Evolutionary conservation across 805 yeast genomes (phyloP).

Genomic region (Saturnispora hagleri): DNA sequence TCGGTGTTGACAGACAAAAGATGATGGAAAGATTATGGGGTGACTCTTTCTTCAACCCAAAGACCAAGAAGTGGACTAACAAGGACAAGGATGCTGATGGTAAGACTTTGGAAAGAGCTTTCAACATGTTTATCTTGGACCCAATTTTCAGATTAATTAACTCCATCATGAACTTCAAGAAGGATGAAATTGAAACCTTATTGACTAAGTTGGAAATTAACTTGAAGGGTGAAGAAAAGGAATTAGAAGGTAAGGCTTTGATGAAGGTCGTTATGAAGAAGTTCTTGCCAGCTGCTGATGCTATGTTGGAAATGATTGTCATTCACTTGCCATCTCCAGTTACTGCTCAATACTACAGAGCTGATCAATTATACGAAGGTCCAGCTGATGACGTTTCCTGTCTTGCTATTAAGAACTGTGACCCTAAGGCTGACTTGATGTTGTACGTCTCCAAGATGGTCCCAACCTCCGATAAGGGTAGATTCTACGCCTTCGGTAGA

Average conservation of each 20-base stretch:
- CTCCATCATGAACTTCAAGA: slow-evolving; percentile 98
- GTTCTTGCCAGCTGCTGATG: slow-evolving; percentile 99
- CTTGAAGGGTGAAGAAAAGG: slow-evolving; percentile 96
- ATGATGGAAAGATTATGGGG: slow-evolving; percentile 99
- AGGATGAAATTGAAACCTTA: slow-evolving; percentile 88
- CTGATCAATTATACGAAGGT: slow-evolving; percentile 98
- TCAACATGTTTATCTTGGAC: slow-evolving; percentile 98
- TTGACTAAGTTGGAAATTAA: slow-evolving; percentile 87
- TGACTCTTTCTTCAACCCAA: slow-evolving; percentile 99
- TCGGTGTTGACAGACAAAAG: slow-evolving; percentile 96
- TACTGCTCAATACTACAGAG: slow-evolving; percentile 98
- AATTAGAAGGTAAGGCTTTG: slow-evolving; percentile 96
- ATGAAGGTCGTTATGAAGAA: slow-evolving; percentile 98
- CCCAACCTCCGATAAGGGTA: slow-evolving; percentile 99
- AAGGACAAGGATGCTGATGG: slow-evolving; percentile 94
- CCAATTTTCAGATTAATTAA: slow-evolving; percentile 97
- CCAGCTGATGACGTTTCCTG: slow-evolving; percentile 89
- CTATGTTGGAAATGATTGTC: slow-evolving; percentile 96
- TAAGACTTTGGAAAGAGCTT: slow-evolving; percentile 94
- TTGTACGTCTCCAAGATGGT: slow-evolving; percentile 99
- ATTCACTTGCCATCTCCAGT: slow-evolving; percentile 99
- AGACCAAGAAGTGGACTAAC: slow-evolving; percentile 99
- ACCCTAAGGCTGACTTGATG: slow-evolving; percentile 97
- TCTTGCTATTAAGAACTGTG: slow-evolving; percentile 94
- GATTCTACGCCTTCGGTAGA: slow-evolving; percentile 99